These are phyloP conservation scores for Nicotiana obtusifolia DNA, from an alignment of 257 asterid genomes.

Conservation along the genomic window DNA sequence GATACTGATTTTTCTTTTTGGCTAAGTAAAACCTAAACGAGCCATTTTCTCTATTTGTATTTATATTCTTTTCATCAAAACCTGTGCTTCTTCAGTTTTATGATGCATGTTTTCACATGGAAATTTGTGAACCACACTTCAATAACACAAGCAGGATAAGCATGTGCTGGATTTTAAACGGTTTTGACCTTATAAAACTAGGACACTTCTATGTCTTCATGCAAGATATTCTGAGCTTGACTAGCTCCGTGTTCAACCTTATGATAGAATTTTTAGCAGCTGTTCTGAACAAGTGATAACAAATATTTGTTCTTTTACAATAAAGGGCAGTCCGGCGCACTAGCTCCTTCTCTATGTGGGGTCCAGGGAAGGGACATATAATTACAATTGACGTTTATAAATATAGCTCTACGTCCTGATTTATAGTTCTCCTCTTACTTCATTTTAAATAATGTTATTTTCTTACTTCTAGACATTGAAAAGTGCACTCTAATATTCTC, in stretches of 20 bases:
- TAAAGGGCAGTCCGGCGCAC: too few species aligned
- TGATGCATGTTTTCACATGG: slow-evolving; percentile 1
- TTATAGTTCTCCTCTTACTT: not conserved
- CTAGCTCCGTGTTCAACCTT: not conserved
- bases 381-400: not conserved
- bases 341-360: too few species aligned
- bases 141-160: not conserved
- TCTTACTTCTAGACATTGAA: not conserved
- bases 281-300: not conserved
- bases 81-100: not conserved
- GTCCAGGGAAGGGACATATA: too few species aligned
- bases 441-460: not conserved
- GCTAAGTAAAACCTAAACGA: not conserved
- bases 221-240: not conserved
- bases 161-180: not conserved
- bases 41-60: not conserved
- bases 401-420: not conserved
- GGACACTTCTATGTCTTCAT: not conserved
- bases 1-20: not conserved
- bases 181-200: not conserved
- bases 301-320: not conserved
- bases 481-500: not conserved
- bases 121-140: not conserved
- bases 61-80: not conserved
- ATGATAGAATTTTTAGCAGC: not conserved